Evolutionary conservation across 2,329 filamentous ascomycete species (phyloP), one percentile per base, ranked within the genome.

Genomic region (Didymella pinodella): DNA sequence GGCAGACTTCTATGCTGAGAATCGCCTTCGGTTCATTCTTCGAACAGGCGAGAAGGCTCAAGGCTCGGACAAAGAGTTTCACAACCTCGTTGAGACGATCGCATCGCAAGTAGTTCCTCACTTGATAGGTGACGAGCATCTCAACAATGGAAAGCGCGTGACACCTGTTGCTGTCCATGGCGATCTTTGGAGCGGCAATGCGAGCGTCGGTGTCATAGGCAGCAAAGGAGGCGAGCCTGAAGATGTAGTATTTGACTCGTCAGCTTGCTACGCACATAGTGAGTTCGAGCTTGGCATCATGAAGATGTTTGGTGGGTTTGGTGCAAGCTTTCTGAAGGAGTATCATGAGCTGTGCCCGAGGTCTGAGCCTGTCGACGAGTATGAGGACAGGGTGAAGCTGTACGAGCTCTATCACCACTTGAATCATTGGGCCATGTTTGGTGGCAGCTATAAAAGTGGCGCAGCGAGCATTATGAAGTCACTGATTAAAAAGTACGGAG

Each of bases 261-360:
- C 89, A 2, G 85, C 87, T 41, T 90, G 90, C 63, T 97, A 96
- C 72, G 92, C 89, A 1, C 93, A 97, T 74, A 90, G 85, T 1
- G 94, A 98, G 80, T 97, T 89, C 76, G 94, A 97, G 66, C 80
- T 96, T 51, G 94, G 94, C 0, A 97, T 96, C 65, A 97, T 97
- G 93, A 86, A 85, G 50, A 96, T 97, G 93, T 98, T 97, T 83
- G 93, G 93, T 0, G 94, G 94, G 0, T 97, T 96, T 76, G 88
- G 88, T 0, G 69, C 76, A 0, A 76, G 72, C 0, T 96, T 97
- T 69, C 88, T 90, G 82, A 83, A 83, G 31, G 91, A 95, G 73
- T 98, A 97, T 74, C 86, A 91, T 74, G 75, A 80, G 38, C 72
- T 92, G 25, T 87, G 93, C 46, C 90, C 90, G 0, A 96, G 90